Evolutionary conservation across 169 alveolate genomes (phyloP).

Genomic region (Plasmodium billcollinsi): DNA sequence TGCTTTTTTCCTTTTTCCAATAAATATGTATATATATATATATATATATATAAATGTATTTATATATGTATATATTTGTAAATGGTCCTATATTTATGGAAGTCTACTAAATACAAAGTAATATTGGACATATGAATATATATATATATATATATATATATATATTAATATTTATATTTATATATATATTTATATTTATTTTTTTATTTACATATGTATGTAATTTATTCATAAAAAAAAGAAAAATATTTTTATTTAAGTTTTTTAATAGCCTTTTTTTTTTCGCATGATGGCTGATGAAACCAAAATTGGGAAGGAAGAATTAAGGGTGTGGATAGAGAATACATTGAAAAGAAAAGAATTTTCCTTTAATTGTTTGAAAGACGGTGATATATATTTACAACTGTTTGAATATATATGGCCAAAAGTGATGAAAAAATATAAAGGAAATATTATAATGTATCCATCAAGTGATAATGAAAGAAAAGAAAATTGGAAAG

Average conservation of each 20-base stretch:
- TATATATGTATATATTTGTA: too few species aligned
- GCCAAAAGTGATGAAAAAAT: constrained; percentile 73
- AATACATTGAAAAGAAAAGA: constrained; percentile 18
- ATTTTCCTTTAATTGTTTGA: constrained; percentile 46
- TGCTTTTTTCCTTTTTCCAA: too few species aligned
- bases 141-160: neutral
- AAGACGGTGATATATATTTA: constrained; percentile 70
- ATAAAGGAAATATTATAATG: neutral
- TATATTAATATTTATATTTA: neutral
- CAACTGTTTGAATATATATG: constrained; percentile 70
- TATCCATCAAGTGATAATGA: constrained; percentile 14
- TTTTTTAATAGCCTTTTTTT: neutral
- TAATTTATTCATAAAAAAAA: neutral
- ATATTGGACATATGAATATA: neutral
- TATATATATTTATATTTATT: constrained; percentile 11
- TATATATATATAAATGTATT: too few species aligned
- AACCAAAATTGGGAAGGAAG: constrained; percentile 62
- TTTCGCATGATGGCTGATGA: constrained; percentile 14
- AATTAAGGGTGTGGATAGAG: constrained; percentile 69
- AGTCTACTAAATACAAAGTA: neutral
- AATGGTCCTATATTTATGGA: too few species aligned
- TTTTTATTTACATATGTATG: neutral
- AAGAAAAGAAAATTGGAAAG: constrained; percentile 64
- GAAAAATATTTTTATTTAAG: too few species aligned
- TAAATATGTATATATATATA: too few species aligned